Conservation (phyloP, 768 basidiomycete genomes). For the Phylloporus sp. region DNA sequence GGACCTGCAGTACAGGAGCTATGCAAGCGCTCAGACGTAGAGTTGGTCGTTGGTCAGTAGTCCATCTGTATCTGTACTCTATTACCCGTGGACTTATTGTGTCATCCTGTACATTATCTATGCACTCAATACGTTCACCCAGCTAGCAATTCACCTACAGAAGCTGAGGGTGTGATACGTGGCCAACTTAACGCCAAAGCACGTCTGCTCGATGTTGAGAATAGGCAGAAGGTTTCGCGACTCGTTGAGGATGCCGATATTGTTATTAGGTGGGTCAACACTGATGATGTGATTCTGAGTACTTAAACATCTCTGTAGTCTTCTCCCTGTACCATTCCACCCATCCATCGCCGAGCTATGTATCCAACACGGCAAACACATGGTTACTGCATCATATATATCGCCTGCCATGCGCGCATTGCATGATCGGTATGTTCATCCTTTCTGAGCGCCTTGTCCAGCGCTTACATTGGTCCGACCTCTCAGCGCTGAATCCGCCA, state of each 20-base stretch:
- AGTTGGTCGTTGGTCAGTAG: slow-evolving; percentile 72
- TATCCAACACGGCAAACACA: slow-evolving; percentile 62
- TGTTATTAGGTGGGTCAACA: slow-evolving; percentile 68
- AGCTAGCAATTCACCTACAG: slow-evolving; percentile 72
- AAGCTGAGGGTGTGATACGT: slow-evolving; percentile 46
- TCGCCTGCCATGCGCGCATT: slow-evolving; percentile 71
- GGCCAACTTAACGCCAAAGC: slow-evolving; percentile 51
- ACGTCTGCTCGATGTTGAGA: slow-evolving; percentile 56
- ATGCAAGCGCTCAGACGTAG: slow-evolving; percentile 55
- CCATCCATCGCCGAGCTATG: slow-evolving; percentile 67
- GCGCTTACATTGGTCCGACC: not conserved
- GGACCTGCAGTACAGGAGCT: slow-evolving; percentile 82
- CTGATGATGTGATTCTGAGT: not conserved
- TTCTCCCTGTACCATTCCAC: slow-evolving; percentile 79
- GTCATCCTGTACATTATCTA: slow-evolving; percentile 9
- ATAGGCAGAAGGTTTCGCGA: slow-evolving; percentile 40
- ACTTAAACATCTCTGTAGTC: slow-evolving; percentile 38
- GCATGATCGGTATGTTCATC: slow-evolving; percentile 51
- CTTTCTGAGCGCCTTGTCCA: not conserved
- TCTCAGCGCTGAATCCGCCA: slow-evolving; percentile 55
- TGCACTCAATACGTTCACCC: slow-evolving; percentile 3
- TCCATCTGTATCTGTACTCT: slow-evolving; percentile 7
- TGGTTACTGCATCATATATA: slow-evolving; percentile 91
- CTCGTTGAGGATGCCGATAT: slow-evolving; percentile 70
- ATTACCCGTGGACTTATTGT: slow-evolving; percentile 12